Evolutionary conservation across 108 stramenopile genomes (phyloP).

Genomic region (Fragilariopsis cylindrus): DNA sequence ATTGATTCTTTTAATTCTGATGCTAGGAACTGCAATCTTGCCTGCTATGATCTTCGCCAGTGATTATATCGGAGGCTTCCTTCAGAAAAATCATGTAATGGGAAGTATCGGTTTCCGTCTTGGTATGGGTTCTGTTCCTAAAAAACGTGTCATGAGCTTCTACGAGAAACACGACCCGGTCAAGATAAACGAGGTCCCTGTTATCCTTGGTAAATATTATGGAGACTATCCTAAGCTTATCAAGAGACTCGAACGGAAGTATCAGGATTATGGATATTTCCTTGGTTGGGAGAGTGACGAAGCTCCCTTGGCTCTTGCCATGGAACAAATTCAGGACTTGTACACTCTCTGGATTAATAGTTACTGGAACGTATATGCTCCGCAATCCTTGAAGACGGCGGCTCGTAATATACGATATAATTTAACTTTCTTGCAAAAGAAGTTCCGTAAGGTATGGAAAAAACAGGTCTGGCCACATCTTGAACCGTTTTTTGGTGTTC

Average conservation of each 20-base stretch:
- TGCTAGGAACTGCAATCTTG: constrained; percentile 77
- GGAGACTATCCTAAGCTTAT: constrained; percentile 87
- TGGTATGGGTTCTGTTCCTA: constrained; percentile 78
- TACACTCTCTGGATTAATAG: constrained; percentile 45
- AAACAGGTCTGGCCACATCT: constrained; percentile 80
- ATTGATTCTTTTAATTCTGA: constrained; percentile 77
- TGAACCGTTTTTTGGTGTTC: constrained; percentile 83
- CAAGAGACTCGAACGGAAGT: constrained; percentile 88
- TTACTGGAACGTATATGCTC: constrained; percentile 80
- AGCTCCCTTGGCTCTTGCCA: constrained; percentile 69
- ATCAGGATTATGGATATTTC: constrained; percentile 91
- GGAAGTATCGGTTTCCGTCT: constrained; percentile 73
- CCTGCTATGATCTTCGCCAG: constrained; percentile 77
- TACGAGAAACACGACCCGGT: constrained; percentile 92
- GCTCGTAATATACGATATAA: constrained; percentile 82
- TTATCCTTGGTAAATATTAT: constrained; percentile 82
- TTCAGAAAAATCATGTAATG: constrained; percentile 63
- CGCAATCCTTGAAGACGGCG: constrained; percentile 65
- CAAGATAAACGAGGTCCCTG: constrained; percentile 71
- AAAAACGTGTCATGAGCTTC: constrained; percentile 81
- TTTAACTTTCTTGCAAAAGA: constrained; percentile 65
- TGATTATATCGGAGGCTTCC: constrained; percentile 58
- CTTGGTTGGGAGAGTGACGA: constrained; percentile 90
- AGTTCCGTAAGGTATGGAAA: constrained; percentile 66
- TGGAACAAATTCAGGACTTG: constrained; percentile 70